These are phyloP conservation scores for Pichia sp. DNA, from an alignment of 1,139 yeast species.

Conservation along the genomic window DNA sequence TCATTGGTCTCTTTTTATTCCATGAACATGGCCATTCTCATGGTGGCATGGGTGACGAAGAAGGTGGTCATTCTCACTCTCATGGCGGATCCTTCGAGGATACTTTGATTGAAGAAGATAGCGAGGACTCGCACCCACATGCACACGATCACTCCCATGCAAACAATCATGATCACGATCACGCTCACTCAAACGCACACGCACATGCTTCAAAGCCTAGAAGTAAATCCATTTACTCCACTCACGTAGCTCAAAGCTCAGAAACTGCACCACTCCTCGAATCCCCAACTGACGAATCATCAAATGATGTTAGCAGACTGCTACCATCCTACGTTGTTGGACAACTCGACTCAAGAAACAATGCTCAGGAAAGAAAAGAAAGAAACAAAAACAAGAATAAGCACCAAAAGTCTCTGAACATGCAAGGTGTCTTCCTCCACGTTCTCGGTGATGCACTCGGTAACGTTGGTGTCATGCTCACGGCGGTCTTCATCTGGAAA, in stretches of 20 bases:
- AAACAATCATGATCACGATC: conserved; percentile 10
- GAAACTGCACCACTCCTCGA: conserved; percentile 7
- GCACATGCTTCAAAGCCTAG: too few relatives aligned
- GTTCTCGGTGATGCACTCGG: conserved; percentile 96
- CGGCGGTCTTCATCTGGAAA: conserved; percentile 92
- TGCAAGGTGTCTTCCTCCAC: conserved; percentile 96
- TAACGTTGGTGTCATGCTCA: conserved; percentile 82
- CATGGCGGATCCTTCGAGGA: conserved; percentile 6
- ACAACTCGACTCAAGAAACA: conserved; percentile 14
- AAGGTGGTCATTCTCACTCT: conserved; percentile 15
- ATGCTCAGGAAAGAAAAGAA: too few relatives aligned
- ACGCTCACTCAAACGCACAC: conserved; percentile 1
- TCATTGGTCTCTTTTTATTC: conserved; percentile 78
- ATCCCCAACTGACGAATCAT: conserved; percentile 10
- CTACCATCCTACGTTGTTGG: conserved; percentile 28
- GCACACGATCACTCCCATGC: conserved; percentile 10
- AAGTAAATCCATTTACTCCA: conserved; percentile 6
- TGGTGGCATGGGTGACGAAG: conserved; percentile 24
- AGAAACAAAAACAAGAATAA: conserved; percentile 1
- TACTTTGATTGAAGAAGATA: neutral
- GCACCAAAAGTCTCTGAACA: conserved; percentile 60
- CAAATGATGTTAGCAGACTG: conserved; percentile 25
- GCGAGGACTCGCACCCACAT: too few relatives aligned
- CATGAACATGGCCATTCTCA: conserved; percentile 77
- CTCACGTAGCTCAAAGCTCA: conserved; percentile 3